A percentile compares a stretch with the other conserved stretches of the same genome.
These are phyloP conservation scores for Phaeosphaeriaceae sp. DNA, from an alignment of 2,329 filamentous ascomycete species.

Conservation along the genomic window DNA sequence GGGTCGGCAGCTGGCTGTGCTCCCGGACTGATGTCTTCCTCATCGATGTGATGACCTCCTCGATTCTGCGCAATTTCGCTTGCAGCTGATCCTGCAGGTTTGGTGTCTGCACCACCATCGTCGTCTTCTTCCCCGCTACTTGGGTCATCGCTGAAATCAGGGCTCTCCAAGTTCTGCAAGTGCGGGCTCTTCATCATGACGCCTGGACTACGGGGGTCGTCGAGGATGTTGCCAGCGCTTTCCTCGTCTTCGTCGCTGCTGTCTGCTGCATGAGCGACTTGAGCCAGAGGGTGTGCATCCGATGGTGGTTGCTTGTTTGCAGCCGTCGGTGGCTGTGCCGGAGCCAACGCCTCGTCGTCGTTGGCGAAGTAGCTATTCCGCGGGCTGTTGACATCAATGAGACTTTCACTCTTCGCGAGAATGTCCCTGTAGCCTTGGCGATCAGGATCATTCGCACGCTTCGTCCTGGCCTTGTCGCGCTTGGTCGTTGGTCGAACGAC, in stretches of 20 bases:
- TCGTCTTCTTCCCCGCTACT: conserved; percentile 44
- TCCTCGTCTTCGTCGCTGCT: conserved; percentile 26
- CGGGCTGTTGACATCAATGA: conserved; percentile 59
- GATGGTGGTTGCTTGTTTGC: conserved; percentile 49
- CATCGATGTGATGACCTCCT: conserved; percentile 2
- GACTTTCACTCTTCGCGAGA: conserved; percentile 69
- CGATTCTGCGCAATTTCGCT: conserved; percentile 9
- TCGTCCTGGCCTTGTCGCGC: conserved; percentile 87
- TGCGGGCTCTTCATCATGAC: conserved; percentile 52
- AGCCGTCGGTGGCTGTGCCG: conserved; percentile 59
- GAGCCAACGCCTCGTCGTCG: conserved; percentile 55
- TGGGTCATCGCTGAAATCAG: conserved; percentile 44
- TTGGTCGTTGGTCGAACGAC: conserved; percentile 89
- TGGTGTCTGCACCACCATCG: conserved; percentile 31
- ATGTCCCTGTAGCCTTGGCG: conserved; percentile 81
- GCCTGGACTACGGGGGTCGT: conserved; percentile 41
- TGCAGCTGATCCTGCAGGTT: conserved; percentile 5
- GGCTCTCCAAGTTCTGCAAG: conserved; percentile 49
- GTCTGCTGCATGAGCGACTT: conserved; percentile 33
- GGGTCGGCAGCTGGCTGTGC: conserved; percentile 3
- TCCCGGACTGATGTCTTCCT: conserved; percentile 6
- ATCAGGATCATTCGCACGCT: conserved; percentile 78
- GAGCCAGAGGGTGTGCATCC: conserved; percentile 42
- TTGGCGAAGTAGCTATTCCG: conserved; percentile 55
- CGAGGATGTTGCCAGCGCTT: conserved; percentile 14